Evolutionary conservation across 371 early-diverging fungal species (phyloP), one percentile per base, ranked within the genome.

Genomic region (Blastocladiella emersonii): DNA sequence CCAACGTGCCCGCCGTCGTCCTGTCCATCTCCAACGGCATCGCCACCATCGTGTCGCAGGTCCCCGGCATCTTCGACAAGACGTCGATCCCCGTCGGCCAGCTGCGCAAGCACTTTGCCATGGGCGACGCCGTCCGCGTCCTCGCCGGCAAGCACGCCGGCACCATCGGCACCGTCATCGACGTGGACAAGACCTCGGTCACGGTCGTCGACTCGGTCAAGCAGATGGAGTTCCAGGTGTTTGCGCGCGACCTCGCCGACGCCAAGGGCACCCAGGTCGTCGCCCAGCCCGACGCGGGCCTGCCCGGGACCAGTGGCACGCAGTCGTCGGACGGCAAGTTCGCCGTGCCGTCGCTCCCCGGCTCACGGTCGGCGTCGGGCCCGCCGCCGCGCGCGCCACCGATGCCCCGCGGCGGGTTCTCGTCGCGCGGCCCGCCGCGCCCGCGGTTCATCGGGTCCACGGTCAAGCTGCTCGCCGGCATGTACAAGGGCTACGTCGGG

Each of bases 401-500:
- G 23, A 17, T n/a, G 21, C 61, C 39, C 12, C 48, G 32, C 21
- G 32, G 21, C 12, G 41, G 59, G 1, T n/a, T n/a, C n/a, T 21
- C 56, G 3, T 5, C 17, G 10, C 10, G 34, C 35, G 56, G 34
- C 15, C 17, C 7, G 19, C 30, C 15, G 37, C 37, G 56, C 19
- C 15, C 13, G 35, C 56, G 37, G 34, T 68, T 96, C 39, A 73
- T 95, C 15, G 84, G 85, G 55, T 87, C 91, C 69, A 91, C 91
- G 0, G 98, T 98, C 0, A 84, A 83, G 43, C 89, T 97, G 57
- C 83, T 80, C 5, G 79, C 85, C 51, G 99, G 99, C 10, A 89
- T 91, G 21, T 94, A 90, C 78, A 99, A 99, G 73, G 99, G 99
- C 17, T 96, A 93, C 71, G 72, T 90, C 35, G 99, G 98, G 57